Conservation (phyloP, 1,139 yeast genomes). For the Saccharomyces hybrid region DNA sequence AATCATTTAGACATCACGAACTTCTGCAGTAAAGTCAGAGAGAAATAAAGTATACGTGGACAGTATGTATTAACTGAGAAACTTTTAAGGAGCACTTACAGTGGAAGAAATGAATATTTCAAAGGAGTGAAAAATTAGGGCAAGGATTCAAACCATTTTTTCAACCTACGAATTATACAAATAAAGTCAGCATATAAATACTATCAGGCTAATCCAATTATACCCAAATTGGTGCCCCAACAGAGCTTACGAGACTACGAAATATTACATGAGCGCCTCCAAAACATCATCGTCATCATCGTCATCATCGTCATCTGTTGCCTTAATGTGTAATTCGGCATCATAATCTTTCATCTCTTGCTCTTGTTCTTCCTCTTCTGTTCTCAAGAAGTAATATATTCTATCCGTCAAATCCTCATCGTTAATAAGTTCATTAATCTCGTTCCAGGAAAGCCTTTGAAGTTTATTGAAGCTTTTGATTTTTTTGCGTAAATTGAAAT, state of each 20-base stretch:
- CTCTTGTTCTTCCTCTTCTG: slow-evolving; percentile 13
- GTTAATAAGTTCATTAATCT: slow-evolving; percentile 54
- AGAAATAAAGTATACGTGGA: no score
- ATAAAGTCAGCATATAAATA: neutral
- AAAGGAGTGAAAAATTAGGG: no score
- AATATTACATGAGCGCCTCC: neutral
- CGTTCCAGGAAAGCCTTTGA: slow-evolving; percentile 42
- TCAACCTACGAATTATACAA: neutral
- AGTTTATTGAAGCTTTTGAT: slow-evolving; percentile 53
- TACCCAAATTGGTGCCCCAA: neutral
- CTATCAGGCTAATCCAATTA: neutral
- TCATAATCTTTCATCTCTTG: slow-evolving; percentile 7
- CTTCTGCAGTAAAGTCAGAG: no score
- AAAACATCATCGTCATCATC: neutral
- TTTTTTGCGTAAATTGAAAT: slow-evolving; percentile 47
- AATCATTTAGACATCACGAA: no score
- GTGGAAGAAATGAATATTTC: neutral
- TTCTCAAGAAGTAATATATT: slow-evolving; percentile 45
- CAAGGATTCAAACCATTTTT: neutral
- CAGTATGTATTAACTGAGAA: no score
- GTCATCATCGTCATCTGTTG: neutral
- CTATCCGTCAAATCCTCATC: slow-evolving; percentile 54
- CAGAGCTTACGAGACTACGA: neutral
- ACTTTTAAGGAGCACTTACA: no score
- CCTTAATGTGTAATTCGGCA: slow-evolving; percentile 1